Base-by-base conservation (phyloP, 345 rosid genomes). In the Bruguiera gymnorhiza region DNA sequence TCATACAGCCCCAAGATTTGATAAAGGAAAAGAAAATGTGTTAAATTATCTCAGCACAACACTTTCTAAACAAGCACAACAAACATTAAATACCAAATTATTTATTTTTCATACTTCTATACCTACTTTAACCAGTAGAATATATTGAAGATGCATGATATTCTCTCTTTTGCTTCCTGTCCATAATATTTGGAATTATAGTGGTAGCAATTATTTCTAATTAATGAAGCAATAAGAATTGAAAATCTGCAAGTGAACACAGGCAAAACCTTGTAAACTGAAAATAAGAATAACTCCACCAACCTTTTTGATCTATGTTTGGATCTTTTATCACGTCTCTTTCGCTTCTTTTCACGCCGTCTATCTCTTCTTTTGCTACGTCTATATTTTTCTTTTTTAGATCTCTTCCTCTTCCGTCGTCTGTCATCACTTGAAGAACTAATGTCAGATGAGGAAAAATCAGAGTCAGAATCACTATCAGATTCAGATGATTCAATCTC, bases 381-480 rank as follows among this genome's bases (percentile, higher is more conserved):
- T 63, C 76, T 88, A 76, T 85, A 72, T 76, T 85, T 92, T 36
- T 87, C 98, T 73, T 80, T 83, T 77, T 80, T 95, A 46, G 90
- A 81, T 80, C 84, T 88, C 80, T 85, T 92, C 71, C 94, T 88
- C 84, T 85, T 92, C 75, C 73, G 88, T n/a, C 72, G 89, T 67
- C 88, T 87, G 58, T 92, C 98, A 75, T 89, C 92, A 75, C 98
- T 92, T 52, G 98, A 92, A 74, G 96, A 90, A 73, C 94, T 95
- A 60, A 79, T 67, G 63, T 88, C 88, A 73, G 99, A 90, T 53
- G 97, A 86, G 36, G 95, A 83, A 24, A 78, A 58, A 75, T 66
- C 68, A n/a, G 88, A 84, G 73, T 90, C 96, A 67, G 94, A 85
- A 74, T 90, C 93, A 60, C 84, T 89, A 64, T 87, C 97, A 71